Evolutionary conservation across 2,329 filamentous ascomycete genomes (phyloP), one percentile per base, ranked within the genome.

Genomic region (Fusarium sulawesiense): DNA sequence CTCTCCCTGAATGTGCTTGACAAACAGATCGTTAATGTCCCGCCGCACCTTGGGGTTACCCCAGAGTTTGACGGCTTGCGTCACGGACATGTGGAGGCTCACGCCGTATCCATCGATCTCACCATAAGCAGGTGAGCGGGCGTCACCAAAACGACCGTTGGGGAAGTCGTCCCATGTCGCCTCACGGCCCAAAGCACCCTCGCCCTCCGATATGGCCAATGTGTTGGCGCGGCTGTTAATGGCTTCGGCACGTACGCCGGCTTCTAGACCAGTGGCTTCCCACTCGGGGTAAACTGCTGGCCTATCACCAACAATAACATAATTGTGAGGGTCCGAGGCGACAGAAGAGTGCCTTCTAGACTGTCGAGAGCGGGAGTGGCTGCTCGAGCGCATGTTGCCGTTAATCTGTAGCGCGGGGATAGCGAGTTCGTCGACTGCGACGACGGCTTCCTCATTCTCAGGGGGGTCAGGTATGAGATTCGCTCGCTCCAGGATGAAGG

Each of bases 121-220:
- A 75, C 95, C 95, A 77, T 97, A 98, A 1, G 95, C 95, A 2
- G 94, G 94, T 4, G 94, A 97, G 55, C 95, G 89, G 7, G 94
- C 93, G 76, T 98, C 95, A 77, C 95, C 95, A 90, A 95, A 98
- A 58, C 95, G 89, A 29, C 95, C 96, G 83, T 98, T 98, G 68
- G 95, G 95, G 80, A 94, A 99, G 77, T 99, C 96, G 76, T 99
- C 96, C 96, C 96, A 99, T 1, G 96, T 99, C 34, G 96, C 96
- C 84, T 98, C 95, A 51, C 96, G 88, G 13, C 95, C 96, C 9
- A 98, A 85, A 6, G 92, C 87, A 25, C 95, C 96, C 76, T 97
- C 92, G 8, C 96, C 95, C 82, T 98, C 95, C 0, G 94, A 97
- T 61, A 98, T 98, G 29, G 94, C 93, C 12, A 98, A 87, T 1